phyloP scores from a whole-genome alignment of 768 basidiomycete species.

The Clathrus columnatus region DNA sequence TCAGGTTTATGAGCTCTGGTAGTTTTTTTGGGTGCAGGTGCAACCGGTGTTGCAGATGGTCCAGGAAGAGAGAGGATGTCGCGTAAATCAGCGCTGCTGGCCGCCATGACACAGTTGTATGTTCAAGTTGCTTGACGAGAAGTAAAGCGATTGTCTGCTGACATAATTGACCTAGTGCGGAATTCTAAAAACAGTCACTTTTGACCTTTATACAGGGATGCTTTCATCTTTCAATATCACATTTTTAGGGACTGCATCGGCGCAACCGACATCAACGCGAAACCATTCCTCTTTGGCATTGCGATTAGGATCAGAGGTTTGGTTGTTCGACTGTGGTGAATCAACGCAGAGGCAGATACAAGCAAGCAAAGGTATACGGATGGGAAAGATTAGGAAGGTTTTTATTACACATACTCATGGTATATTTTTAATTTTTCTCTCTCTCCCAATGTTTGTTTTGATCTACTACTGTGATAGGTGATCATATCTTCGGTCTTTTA shows the following conservation, averaged over 20 bases:
- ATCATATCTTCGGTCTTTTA: slow-evolving; percentile 71
- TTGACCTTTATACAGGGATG: not conserved
- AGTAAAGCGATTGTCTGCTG: not conserved
- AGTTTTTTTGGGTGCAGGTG: slow-evolving; percentile 41
- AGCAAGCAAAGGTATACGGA: slow-evolving; percentile 51
- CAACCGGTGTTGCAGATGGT: slow-evolving; percentile 31
- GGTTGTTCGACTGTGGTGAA: slow-evolving; percentile 84
- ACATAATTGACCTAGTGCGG: not conserved
- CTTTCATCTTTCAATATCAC: slow-evolving; percentile 36
- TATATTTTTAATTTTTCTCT: slow-evolving; percentile 22
- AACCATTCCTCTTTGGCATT: slow-evolving; percentile 71
- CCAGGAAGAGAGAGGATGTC: slow-evolving; percentile 64
- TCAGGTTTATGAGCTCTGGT: slow-evolving; percentile 59
- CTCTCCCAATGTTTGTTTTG: slow-evolving; percentile 5
- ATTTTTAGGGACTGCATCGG: slow-evolving; percentile 76
- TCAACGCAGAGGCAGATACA: slow-evolving; percentile 75
- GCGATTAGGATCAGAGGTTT: slow-evolving; percentile 58
- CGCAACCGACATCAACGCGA: slow-evolving; percentile 68
- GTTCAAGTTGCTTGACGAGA: not conserved
- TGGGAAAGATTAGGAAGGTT: slow-evolving; percentile 73
- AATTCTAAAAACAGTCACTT: not conserved
- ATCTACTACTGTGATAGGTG: slow-evolving; percentile 37
- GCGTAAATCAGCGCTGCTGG: slow-evolving; percentile 65
- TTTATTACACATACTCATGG: slow-evolving; percentile 90
- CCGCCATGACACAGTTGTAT: slow-evolving; percentile 4